Base-by-base conservation (phyloP, 305 asterid genomes). In the Fraxinus latifolia region DNA sequence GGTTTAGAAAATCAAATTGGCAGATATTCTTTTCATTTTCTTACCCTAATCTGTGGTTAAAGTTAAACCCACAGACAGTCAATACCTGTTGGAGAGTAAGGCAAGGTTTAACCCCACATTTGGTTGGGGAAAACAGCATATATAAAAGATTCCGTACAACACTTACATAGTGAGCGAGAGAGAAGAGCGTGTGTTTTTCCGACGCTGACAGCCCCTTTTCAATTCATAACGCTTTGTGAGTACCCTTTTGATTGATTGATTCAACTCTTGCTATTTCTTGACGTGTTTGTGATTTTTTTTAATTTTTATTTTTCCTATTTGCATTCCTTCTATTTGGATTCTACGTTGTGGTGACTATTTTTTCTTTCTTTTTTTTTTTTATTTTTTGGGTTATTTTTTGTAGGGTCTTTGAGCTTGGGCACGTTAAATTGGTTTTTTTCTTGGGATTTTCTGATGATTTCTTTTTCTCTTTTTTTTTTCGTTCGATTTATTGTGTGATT, bases 161-260 rank as follows among this genome's bases (percentile, higher is more conserved):
- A 12, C 0, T 31, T 14, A 39, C 79, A 42, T 58, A 9, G 83
- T 79, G 44, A 23, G 65, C 74, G 78, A 31, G 77, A 6, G 29
- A 71, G 77, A 78, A 47, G 15, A 79, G 58, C 77, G 79, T 15
- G 80, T 74, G 72, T 75, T 50, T 80, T 70, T 5, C 7, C 36
- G 55, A 72, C 84, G 72, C 76, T 19, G 58, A 39, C 34, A 73
- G 74, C 58, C 70, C 4, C 53, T 79, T 73, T 74, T 62, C 81
- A 68, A 67, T 84, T 84, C 83, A 79, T 53, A 29, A 81, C 77
- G 31, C 36, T 80, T 74, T 37, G 88, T 86, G 83, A 88, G 89
- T 85, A 53, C 78, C 76, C 68, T 84, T 78, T 58, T 23, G 50
- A 73, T 80, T 82, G 82, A 77, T 74, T 77, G 36, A 75, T 80